phyloP scores from a whole-genome alignment of 2,329 filamentous ascomycete species.

The Fusarium gaditjirri region DNA sequence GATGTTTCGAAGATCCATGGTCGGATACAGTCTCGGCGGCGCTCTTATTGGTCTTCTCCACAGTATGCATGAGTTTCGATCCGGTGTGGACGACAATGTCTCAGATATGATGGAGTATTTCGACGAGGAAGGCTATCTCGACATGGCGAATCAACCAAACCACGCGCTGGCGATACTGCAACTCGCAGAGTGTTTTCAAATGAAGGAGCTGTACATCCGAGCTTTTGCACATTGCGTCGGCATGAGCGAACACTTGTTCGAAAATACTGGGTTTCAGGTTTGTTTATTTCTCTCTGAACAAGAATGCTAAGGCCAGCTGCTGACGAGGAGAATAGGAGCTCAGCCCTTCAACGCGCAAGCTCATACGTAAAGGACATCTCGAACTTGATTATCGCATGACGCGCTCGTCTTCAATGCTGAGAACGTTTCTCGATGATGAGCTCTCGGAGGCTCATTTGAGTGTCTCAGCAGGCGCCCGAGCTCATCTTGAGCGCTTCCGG shows the following conservation, averaged over 20 bases:
- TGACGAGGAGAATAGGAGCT: slow-evolving; percentile 54
- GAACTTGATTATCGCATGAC: slow-evolving; percentile 74
- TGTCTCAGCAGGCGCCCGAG: slow-evolving; percentile 67
- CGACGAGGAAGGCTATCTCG: slow-evolving; percentile 75
- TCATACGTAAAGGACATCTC: slow-evolving; percentile 69
- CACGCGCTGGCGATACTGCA: slow-evolving; percentile 75
- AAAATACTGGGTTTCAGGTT: slow-evolving; percentile 70
- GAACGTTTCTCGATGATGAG: slow-evolving; percentile 77
- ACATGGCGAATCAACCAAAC: slow-evolving; percentile 72
- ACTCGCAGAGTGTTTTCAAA: slow-evolving; percentile 73
- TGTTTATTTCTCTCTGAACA: slow-evolving; percentile 39
- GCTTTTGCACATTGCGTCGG: slow-evolving; percentile 83
- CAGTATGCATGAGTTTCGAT: slow-evolving; percentile 71
- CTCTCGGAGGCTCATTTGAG: slow-evolving; percentile 74
- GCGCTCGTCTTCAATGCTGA: slow-evolving; percentile 67
- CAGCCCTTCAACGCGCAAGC: slow-evolving; percentile 66
- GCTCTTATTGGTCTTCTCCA: slow-evolving; percentile 73
- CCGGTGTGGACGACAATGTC: slow-evolving; percentile 64
- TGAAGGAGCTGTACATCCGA: slow-evolving; percentile 74
- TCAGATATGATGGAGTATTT: slow-evolving; percentile 73
- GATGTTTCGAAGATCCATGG: slow-evolving; percentile 71
- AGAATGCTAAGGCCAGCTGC: slow-evolving; percentile 19
- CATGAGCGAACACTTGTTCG: slow-evolving; percentile 72
- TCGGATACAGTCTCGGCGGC: slow-evolving; percentile 72
- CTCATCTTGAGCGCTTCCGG: slow-evolving; percentile 79